Conservation (phyloP, 352 stramenopile species). For the Pseudoperonospora humuli region DNA sequence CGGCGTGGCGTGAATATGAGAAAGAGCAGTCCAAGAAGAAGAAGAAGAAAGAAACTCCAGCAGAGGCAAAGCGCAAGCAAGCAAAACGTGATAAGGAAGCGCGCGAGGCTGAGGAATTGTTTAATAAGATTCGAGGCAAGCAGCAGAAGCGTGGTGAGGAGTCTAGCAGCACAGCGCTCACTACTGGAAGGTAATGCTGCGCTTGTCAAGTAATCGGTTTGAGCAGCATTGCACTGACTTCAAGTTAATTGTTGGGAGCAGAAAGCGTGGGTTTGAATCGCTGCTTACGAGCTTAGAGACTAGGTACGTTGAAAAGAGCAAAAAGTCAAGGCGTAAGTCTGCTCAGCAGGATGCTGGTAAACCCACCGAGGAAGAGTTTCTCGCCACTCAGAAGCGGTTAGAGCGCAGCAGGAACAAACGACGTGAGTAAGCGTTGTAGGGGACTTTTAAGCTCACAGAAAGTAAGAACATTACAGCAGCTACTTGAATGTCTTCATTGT, state of each 20-base stretch:
- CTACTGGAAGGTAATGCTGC: constrained; percentile 29
- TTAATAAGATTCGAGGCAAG: constrained; percentile 52
- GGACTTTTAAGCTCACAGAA: background rate
- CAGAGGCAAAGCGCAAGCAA: constrained; percentile 37
- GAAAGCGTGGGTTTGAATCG: constrained; percentile 49
- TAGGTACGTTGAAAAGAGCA: constrained; percentile 49
- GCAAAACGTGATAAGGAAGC: constrained; percentile 54
- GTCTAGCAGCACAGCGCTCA: constrained; percentile 25
- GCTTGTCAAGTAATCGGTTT: background rate
- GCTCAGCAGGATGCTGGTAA: constrained; percentile 5
- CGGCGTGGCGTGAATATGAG: constrained; percentile 38
- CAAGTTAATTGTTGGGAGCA: constrained; percentile 13
- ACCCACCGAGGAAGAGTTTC: constrained; percentile 63
- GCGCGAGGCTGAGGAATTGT: constrained; percentile 49
- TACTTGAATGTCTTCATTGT: too few relatives aligned
- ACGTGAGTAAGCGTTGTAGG: background rate
- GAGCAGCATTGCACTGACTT: constrained; percentile 1
- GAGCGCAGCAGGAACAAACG: constrained; percentile 34
- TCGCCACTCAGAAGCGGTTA: constrained; percentile 43
- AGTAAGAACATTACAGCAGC: too few relatives aligned
- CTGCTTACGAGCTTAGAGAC: constrained; percentile 51
- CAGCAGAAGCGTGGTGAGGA: constrained; percentile 30
- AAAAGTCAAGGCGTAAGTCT: constrained; percentile 34
- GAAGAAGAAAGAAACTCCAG: constrained; percentile 27
- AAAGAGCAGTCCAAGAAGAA: constrained; percentile 32